Percentiles rank a stretch among this genome's conserved stretches.
Evolutionary conservation across 2,329 filamentous ascomycete species (phyloP).

Genomic region (Coniochaeta hoffmannii): DNA sequence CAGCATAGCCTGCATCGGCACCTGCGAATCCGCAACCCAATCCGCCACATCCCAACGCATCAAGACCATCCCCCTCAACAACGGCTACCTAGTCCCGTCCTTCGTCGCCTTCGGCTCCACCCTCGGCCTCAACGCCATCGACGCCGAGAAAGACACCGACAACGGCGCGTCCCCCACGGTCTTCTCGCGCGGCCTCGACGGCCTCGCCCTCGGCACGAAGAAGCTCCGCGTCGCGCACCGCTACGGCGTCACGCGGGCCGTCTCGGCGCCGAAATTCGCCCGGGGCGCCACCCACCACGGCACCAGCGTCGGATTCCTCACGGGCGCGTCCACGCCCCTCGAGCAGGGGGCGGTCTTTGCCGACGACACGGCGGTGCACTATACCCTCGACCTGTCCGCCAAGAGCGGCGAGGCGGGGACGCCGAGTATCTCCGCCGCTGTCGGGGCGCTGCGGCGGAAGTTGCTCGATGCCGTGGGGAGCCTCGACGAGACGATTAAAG

Average conservation of each 20-base stretch:
- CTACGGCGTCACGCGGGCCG: slow-evolving; percentile 51
- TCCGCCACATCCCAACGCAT: slow-evolving; percentile 15
- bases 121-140: slow-evolving; percentile 57
- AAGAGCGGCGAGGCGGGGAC: slow-evolving; percentile 35
- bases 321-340: slow-evolving; percentile 37
- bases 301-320: slow-evolving; percentile 51
- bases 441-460: slow-evolving; percentile 44
- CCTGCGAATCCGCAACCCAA: slow-evolving; percentile 32
- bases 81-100: slow-evolving; percentile 54
- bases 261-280: slow-evolving; percentile 45
- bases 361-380: slow-evolving; percentile 48
- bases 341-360: slow-evolving; percentile 44
- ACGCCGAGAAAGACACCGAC: slow-evolving; percentile 46
- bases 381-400: slow-evolving; percentile 42
- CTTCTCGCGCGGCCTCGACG: slow-evolving; percentile 53
- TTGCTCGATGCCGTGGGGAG: slow-evolving; percentile 42
- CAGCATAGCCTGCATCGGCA: slow-evolving; percentile 48
- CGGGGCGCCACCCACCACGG: slow-evolving; percentile 40
- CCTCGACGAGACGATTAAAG: slow-evolving; percentile 25
- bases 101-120: slow-evolving; percentile 54
- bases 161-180: slow-evolving; percentile 37
- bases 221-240: slow-evolving; percentile 44
- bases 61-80: slow-evolving; percentile 37
- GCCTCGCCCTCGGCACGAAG: slow-evolving; percentile 46
- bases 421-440: slow-evolving; percentile 44